Percentiles rank a stretch among this genome's conserved stretches.
These are phyloP conservation scores for Rhododendron molle DNA, from an alignment of 148 eudicot genomes.

Conservation along the genomic window DNA sequence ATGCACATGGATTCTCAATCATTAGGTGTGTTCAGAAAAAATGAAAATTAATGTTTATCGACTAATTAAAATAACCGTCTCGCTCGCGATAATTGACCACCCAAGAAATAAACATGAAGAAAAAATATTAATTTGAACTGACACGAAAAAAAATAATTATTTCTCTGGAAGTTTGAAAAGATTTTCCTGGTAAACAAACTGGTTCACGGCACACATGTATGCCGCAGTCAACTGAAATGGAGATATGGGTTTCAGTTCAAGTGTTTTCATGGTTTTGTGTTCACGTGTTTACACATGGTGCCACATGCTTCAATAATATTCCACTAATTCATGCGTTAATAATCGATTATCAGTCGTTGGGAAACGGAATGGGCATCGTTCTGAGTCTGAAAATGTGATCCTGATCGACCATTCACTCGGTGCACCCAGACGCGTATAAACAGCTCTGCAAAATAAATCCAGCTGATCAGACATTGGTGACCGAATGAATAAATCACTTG, in stretches of 20 bases:
- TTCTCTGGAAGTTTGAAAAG: not conserved
- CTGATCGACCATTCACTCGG: not conserved
- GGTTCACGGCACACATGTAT: not conserved
- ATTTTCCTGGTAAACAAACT: not conserved
- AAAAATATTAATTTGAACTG: not conserved
- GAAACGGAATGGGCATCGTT: not conserved
- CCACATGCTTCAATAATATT: not conserved
- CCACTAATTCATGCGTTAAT: not conserved
- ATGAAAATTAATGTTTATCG: not conserved
- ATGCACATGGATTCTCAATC: not conserved
- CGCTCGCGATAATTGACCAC: not conserved
- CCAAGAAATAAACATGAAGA: not conserved
- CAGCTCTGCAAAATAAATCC: not conserved
- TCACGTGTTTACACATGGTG: conserved; percentile 7
- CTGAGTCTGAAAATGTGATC: not conserved
- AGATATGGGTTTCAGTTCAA: not conserved
- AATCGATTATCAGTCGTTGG: not conserved
- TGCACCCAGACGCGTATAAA: not conserved
- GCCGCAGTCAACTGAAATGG: not conserved
- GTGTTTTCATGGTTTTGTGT: not conserved
- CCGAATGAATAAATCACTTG: no score
- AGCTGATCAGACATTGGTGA: not conserved
- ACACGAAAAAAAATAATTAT: not conserved
- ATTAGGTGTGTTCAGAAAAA: not conserved
- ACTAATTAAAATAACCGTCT: not conserved